phyloP scores from a whole-genome alignment of 768 basidiomycete species.

The Naganishia antarctica region DNA sequence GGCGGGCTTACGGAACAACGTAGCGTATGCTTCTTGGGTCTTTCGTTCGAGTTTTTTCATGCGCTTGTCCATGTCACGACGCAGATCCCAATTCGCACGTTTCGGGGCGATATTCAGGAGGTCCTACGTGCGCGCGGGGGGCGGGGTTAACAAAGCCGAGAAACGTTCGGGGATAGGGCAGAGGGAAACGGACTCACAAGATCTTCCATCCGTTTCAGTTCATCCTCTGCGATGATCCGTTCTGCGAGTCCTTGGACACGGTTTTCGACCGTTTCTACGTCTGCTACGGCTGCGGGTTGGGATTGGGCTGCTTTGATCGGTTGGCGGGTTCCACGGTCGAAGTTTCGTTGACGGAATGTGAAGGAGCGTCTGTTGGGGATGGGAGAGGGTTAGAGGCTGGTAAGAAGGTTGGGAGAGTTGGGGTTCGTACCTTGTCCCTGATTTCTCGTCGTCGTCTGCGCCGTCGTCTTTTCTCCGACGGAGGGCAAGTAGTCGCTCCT shows the following conservation, averaged over 20 bases:
- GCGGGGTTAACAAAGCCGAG: neutral
- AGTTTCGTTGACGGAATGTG: slow-evolving; percentile 61
- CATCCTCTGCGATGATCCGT: slow-evolving; percentile 78
- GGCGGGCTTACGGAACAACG: slow-evolving; percentile 66
- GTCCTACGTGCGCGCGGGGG: slow-evolving; percentile 41
- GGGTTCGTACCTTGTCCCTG: slow-evolving; percentile 50
- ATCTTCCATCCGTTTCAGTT: slow-evolving; percentile 76
- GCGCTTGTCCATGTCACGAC: slow-evolving; percentile 70
- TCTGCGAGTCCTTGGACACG: slow-evolving; percentile 78
- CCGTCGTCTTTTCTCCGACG: slow-evolving; percentile 67
- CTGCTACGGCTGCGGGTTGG: slow-evolving; percentile 54
- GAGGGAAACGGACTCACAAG: slow-evolving; percentile 58
- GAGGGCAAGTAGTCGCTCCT: slow-evolving; percentile 71
- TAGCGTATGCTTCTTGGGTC: slow-evolving; percentile 87
- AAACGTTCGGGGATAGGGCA: neutral
- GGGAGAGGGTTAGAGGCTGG: neutral
- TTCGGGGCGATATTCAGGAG: slow-evolving; percentile 63
- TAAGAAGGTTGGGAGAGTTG: neutral
- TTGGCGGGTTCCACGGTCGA: slow-evolving; percentile 70
- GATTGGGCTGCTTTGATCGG: slow-evolving; percentile 27
- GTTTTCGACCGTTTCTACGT: slow-evolving; percentile 75
- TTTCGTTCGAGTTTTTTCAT: slow-evolving; percentile 75
- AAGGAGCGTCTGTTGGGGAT: slow-evolving; percentile 26
- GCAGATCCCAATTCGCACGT: slow-evolving; percentile 75
- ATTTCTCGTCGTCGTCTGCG: slow-evolving; percentile 36